Evolutionary conservation across 2,329 filamentous ascomycete species (phyloP).

Genomic region (Fusarium agapanthi): DNA sequence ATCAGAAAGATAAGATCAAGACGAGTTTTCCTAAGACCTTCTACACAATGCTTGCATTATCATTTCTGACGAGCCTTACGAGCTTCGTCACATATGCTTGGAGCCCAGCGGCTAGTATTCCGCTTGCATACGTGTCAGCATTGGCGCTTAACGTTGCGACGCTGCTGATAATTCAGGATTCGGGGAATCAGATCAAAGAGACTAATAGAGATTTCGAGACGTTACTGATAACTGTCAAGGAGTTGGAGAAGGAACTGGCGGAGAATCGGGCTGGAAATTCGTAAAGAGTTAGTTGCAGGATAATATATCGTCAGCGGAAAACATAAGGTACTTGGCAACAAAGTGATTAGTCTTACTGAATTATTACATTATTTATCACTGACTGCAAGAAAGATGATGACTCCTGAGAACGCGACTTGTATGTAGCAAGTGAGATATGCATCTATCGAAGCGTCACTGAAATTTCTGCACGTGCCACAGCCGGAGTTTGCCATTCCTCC

Average conservation of each 20-base stretch:
- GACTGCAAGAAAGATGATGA: too few species aligned
- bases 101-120: neutral
- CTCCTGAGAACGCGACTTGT: too few species aligned
- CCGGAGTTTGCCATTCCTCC: slow-evolving; percentile 27
- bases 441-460: neutral
- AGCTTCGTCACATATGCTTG: neutral
- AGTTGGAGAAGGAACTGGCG: neutral
- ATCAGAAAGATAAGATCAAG: neutral
- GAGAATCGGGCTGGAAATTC: neutral
- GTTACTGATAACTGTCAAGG: too few species aligned
- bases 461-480: neutral
- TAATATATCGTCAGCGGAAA: too few species aligned
- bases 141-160: neutral
- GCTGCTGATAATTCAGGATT: neutral
- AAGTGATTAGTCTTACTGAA: too few species aligned
- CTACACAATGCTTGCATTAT: neutral
- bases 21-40: neutral
- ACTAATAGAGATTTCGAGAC: too few species aligned
- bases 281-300: neutral
- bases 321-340: too few species aligned
- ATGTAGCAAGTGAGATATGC: neutral
- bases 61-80: neutral
- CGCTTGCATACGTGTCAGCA: neutral
- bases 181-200: neutral
- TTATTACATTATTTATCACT: too few species aligned